Evolutionary conservation across 148 eudicot species (phyloP), one percentile per base, ranked within the genome.

Genomic region (Chenopodium album): DNA sequence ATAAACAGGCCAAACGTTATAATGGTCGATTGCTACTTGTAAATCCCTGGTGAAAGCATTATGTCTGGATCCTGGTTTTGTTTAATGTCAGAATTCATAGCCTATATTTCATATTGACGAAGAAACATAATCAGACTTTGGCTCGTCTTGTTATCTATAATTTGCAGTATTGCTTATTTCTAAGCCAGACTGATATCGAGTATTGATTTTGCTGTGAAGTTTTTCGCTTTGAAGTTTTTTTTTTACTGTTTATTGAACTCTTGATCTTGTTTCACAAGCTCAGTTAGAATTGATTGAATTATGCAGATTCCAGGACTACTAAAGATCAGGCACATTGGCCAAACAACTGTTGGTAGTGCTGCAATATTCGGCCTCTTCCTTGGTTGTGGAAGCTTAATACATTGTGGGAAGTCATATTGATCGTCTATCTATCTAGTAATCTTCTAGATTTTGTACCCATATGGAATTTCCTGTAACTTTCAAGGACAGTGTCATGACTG

Each of bases 341-440:
- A 92, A 87, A 93, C 94, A n/a, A 95, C 98, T 0, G 85, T 93
- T 2, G 95, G 98, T 19, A 95, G 97, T 83, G 98, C 98, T 65
- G 98, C 95, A 65, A 80, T 93, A 71, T 95, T 95, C 71, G 98
- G 98, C 26, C 92, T 95, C 78, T 95, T 95, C 86, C 88, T 95
- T 52, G 98, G 98, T 69, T 94, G 95, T 79, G 97, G 98, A 79
- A 93, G 98, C 88, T 93, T 95, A 81, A 93, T 95, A 78, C 98
- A 93, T 50, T 95, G 98, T 82, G 97, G 98, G 65, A 95, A 88
- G 77, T 93, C 92, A n/a, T 91, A 91, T 75, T 92, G 76, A 85
- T 80, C 12, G 41, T 70, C 16, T 31, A 63, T 70, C 16, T 31
- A 63, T 79, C 80, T 66, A 71, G 47, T 67, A n/a, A 44, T 29